Percentiles rank a stretch among this genome's conserved stretches.
Conservation (phyloP, 139 green algal species). For the Chlamydomonas sphaeroides region DNA sequence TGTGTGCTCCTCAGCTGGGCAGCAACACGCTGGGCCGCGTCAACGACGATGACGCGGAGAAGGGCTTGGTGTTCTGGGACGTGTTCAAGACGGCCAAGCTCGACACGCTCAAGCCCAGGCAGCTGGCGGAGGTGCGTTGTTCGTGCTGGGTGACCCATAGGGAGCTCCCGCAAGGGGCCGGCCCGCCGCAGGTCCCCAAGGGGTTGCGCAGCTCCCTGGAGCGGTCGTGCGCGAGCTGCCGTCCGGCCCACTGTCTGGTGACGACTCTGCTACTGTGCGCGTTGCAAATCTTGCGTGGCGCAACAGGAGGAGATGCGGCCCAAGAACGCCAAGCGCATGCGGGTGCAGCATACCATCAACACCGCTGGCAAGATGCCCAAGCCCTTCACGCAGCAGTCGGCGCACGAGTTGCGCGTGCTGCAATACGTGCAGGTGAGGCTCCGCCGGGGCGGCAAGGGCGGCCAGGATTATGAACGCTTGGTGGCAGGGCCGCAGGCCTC, state of each 20-base stretch:
- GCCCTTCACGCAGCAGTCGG: constrained; percentile 59
- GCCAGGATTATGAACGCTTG: no score
- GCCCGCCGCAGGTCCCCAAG: no score
- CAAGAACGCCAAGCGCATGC: constrained; percentile 74
- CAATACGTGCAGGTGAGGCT: constrained; percentile 65
- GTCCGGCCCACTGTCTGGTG: background rate
- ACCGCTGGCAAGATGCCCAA: constrained; percentile 65
- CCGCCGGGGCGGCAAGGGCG: no score
- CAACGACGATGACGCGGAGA: constrained; percentile 72
- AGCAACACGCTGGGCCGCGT: constrained; percentile 64
- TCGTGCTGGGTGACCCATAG: no score
- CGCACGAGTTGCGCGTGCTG: constrained; percentile 67
- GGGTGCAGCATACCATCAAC: constrained; percentile 66
- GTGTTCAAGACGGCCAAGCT: constrained; percentile 71
- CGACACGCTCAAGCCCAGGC: constrained; percentile 57
- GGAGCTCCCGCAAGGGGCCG: no score
- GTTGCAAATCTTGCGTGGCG: no score
- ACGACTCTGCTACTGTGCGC: no score
- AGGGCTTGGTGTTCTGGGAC: constrained; percentile 74
- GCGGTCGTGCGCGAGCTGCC: background rate
- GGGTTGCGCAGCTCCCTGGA: background rate
- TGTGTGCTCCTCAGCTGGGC: constrained; percentile 53
- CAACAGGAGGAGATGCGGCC: constrained; percentile 53
- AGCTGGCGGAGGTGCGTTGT: constrained; percentile 43
- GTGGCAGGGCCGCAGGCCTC: no score